A percentile compares a stretch with the other conserved stretches of the same genome.
These are phyloP conservation scores for Elsinoe necatrix DNA, from an alignment of 2,329 filamentous ascomycete species.

Conservation along the genomic window DNA sequence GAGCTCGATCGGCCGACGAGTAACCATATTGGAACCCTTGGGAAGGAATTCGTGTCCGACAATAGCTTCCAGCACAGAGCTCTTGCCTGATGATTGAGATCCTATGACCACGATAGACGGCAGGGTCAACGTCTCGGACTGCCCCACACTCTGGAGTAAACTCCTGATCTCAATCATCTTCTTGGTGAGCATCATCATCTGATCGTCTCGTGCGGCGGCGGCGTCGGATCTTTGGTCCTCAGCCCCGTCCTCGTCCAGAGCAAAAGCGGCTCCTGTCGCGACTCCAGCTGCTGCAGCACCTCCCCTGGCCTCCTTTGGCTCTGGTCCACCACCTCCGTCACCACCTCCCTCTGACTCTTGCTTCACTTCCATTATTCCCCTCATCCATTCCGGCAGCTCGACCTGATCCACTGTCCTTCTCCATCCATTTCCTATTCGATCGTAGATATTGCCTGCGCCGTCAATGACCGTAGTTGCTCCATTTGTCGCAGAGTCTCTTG, in stretches of 20 bases:
- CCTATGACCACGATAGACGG: slow-evolving; percentile 99
- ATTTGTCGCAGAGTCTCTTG: slow-evolving; percentile 60
- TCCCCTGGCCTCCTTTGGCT: slow-evolving; percentile 32
- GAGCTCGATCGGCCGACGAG: slow-evolving; percentile 85
- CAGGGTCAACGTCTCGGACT: slow-evolving; percentile 77
- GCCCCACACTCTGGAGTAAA: slow-evolving; percentile 82
- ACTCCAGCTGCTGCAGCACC: slow-evolving; percentile 55
- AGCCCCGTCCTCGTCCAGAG: slow-evolving; percentile 58
- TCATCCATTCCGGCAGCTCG: slow-evolving; percentile 66
- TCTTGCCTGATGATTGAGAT: slow-evolving; percentile 96
- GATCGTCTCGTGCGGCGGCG: slow-evolving; percentile 74
- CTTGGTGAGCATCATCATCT: slow-evolving; percentile 98
- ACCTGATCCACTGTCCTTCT: slow-evolving; percentile 71
- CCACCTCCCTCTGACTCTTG: slow-evolving; percentile 21
- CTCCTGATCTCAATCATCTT: slow-evolving; percentile 99
- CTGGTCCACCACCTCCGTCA: slow-evolving; percentile 33
- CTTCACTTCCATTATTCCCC: slow-evolving; percentile 33
- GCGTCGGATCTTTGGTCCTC: slow-evolving; percentile 55
- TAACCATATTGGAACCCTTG: slow-evolving; percentile 99
- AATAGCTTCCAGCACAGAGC: slow-evolving; percentile 91
- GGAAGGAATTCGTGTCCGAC: slow-evolving; percentile 96
- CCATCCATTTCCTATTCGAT: slow-evolving; percentile 74
- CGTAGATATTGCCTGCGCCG: slow-evolving; percentile 63
- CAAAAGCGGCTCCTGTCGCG: slow-evolving; percentile 69
- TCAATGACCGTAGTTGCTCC: slow-evolving; percentile 63